Base-by-base conservation (phyloP, 805 yeast genomes). In the Zygosaccharomyces bailii region DNA sequence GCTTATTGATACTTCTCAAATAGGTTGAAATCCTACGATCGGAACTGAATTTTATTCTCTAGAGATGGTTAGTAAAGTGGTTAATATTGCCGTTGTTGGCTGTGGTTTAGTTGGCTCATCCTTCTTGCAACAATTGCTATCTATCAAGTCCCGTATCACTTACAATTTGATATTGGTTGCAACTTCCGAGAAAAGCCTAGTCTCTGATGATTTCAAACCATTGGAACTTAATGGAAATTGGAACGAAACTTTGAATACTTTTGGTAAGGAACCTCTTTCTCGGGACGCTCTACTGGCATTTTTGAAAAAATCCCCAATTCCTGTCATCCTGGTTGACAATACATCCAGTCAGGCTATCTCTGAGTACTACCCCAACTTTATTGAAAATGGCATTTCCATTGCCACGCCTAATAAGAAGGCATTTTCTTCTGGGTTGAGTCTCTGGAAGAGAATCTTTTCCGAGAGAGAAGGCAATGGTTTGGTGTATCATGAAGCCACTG, bases 351-450 rank as follows among this genome's bases (percentile, higher is more conserved):
- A 78, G 51, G 63, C 75, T 5, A 70, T 91, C 54, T 96, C 98
- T 36, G 74, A 76, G 34, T 76, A 78, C 43, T 93, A 93, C 67
- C 86, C 96, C 35, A 66, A 72, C 31, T 81, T 93, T 58, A 72
- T 91, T 50, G 66, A 75, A 53, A 77, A 73, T 48, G 96, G 96
- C 30, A 81, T 93, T 53, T 88, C 96, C 35, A 80, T 93, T 57
- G 99, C 98, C 14, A 93, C 99, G 35, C 99, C 99, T 55, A 93
- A 93, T 76, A 93, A 93, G 70, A 93, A 93, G 75, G 99, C 95
- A 0, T 93, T 93, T 62, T 89, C 97, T 7, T 75, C 89, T 34
- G 84, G 79, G 44, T 68, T 85, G 50, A 65, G 71, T 18, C 69
- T 82, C 9, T 93, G 98, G 97, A 77, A 86, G 45, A 74, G 76